Percentiles rank a stretch among this genome's conserved stretches.
phyloP scores from a whole-genome alignment of 148 eudicot genomes.

The Rhododendron mucronatum region DNA sequence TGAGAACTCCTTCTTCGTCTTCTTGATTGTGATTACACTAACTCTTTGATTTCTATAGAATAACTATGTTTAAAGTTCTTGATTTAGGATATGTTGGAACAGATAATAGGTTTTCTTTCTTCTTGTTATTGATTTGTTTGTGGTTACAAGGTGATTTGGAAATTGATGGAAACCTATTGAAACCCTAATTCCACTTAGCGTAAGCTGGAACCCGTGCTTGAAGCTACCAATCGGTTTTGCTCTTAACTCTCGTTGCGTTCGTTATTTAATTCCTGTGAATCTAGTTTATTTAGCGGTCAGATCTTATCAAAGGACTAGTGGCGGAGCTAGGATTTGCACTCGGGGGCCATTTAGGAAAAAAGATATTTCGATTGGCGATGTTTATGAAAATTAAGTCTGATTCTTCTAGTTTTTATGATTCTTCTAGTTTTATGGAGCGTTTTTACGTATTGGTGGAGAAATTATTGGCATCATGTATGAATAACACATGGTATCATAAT shows the following conservation, averaged over 20 bases:
- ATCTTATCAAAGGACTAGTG: not conserved
- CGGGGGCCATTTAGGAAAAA: not conserved
- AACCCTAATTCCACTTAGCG: not conserved
- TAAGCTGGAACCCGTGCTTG: not conserved
- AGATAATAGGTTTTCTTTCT: not conserved
- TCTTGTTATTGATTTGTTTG: not conserved
- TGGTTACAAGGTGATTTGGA: not conserved
- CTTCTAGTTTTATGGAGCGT: not conserved
- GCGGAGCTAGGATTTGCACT: not conserved
- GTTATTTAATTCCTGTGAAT: not conserved
- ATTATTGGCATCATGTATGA: not conserved
- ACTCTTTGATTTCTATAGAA: no score
- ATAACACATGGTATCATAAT: not conserved
- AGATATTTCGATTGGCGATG: not conserved
- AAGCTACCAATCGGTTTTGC: not conserved
- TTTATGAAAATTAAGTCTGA: not conserved
- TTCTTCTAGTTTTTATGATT: not conserved
- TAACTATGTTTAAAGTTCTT: not conserved
- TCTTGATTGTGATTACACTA: not conserved
- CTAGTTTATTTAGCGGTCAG: not conserved
- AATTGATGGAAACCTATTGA: not conserved
- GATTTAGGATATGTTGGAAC: not conserved
- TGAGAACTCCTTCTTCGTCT: constrained; percentile 2
- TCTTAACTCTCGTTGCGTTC: not conserved
- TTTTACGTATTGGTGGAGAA: not conserved